phyloP scores from a whole-genome alignment of 2,329 filamentous ascomycete species.

The Grosmannia clavigera region DNA sequence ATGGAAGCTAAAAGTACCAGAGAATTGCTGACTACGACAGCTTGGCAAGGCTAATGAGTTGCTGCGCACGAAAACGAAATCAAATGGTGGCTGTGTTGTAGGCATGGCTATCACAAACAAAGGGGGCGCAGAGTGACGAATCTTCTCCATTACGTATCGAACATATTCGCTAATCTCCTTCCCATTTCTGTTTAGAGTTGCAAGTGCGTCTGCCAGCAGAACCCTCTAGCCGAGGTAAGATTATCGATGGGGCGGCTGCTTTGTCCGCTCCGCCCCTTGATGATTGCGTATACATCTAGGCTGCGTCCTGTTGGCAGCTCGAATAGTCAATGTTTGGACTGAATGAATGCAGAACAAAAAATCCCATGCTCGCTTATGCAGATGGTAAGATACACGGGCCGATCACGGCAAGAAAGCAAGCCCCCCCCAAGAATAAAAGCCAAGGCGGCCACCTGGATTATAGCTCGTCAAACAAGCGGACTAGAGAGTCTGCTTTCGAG shows the following conservation, averaged over 20 bases:
- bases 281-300: neutral
- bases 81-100: no score
- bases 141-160: neutral
- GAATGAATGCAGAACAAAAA: neutral
- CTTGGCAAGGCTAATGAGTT: neutral
- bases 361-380: neutral
- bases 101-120: no score
- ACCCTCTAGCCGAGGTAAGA: no score
- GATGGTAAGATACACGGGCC: neutral
- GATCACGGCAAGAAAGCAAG: neutral
- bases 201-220: no score
- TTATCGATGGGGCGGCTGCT: no score
- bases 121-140: no score
- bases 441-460: neutral
- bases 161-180: no score
- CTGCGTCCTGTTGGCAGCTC: neutral
- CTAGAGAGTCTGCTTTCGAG: neutral
- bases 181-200: no score
- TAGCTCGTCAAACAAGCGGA: slow-evolving; percentile 9
- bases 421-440: neutral
- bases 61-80: neutral
- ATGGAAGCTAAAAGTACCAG: no score
- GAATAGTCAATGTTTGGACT: neutral
- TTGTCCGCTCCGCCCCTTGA: no score
- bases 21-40: neutral